A percentile compares a stretch with the other conserved stretches of the same genome.
These are phyloP conservation scores for Scheffersomyces titani DNA, from an alignment of 1,139 yeast species.

Conservation along the genomic window DNA sequence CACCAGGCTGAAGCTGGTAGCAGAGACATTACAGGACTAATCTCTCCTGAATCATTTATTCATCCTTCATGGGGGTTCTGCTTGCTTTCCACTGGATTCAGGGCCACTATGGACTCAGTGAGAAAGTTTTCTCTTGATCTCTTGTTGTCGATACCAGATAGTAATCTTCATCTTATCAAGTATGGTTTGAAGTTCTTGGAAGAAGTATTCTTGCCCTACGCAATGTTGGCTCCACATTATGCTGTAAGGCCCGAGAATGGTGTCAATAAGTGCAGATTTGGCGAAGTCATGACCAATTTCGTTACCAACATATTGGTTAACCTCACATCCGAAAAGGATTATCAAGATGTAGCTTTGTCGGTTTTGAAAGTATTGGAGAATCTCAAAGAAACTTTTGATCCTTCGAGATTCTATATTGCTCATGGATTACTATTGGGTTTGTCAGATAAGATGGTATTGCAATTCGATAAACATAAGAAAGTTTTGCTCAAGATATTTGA, in stretches of 20 bases:
- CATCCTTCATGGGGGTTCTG: constrained; percentile 76
- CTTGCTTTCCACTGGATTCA: constrained; percentile 72
- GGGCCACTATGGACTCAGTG: constrained; percentile 79
- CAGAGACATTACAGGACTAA: constrained; percentile 58
- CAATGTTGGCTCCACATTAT: constrained; percentile 68
- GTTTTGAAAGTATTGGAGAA: constrained; percentile 50
- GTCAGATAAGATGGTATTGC: constrained; percentile 21
- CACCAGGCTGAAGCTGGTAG: constrained; percentile 85
- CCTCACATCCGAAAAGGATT: constrained; percentile 30
- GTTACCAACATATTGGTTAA: constrained; percentile 44
- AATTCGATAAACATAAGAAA: constrained; percentile 30
- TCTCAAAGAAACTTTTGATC: constrained; percentile 61
- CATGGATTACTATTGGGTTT: constrained; percentile 62
- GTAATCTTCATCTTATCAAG: constrained; percentile 52
- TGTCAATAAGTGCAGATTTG: constrained; percentile 54
- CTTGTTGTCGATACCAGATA: constrained; percentile 53
- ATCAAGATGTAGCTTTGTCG: constrained; percentile 18
- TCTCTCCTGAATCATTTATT: constrained; percentile 52
- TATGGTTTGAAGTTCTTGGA: constrained; percentile 51
- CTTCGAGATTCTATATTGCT: constrained; percentile 65
- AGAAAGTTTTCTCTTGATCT: constrained; percentile 63
- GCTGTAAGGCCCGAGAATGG: constrained; percentile 30
- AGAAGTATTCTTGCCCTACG: constrained; percentile 57
- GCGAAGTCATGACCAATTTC: constrained; percentile 51
- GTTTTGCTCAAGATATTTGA: constrained; percentile 51